Percentiles rank a stretch among this genome's conserved stretches.
phyloP scores from a whole-genome alignment of 176 grass and related monocot genomes.

The Poa pratensis region DNA sequence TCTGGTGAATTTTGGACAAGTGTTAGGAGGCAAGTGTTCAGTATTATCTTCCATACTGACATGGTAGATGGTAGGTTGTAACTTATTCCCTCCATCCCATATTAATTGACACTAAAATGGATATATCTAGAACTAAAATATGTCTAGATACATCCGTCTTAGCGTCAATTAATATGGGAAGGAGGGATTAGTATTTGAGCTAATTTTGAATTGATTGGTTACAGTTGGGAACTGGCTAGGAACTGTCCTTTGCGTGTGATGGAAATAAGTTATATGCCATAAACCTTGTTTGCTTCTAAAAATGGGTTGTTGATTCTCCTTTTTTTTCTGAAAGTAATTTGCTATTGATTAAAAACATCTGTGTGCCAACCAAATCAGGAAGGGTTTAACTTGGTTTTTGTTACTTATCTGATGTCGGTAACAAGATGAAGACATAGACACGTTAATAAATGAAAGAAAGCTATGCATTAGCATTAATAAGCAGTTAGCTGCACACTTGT shows the following conservation, averaged over 20 bases:
- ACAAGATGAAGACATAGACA: background rate
- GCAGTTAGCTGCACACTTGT: background rate
- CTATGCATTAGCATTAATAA: background rate
- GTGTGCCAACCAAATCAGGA: background rate
- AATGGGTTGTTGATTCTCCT: background rate
- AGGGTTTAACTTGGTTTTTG: background rate
- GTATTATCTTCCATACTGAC: background rate
- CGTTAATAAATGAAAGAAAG: background rate
- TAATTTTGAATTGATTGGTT: background rate
- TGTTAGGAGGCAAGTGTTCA: constrained; percentile 12
- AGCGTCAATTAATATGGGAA: no score
- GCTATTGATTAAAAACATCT: background rate
- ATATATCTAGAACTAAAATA: no score
- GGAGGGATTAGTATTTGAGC: background rate
- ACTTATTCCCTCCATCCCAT: no score
- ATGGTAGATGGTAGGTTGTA: background rate
- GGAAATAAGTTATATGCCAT: background rate
- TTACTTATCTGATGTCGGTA: background rate
- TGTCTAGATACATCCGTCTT: no score
- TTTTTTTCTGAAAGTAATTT: background rate
- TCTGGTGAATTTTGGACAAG: background rate
- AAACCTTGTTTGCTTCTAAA: background rate
- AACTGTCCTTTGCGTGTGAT: background rate
- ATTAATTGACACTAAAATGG: no score
- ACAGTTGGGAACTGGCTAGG: background rate